Percentiles rank a stretch among this genome's conserved stretches.
These are phyloP conservation scores for Stephanodiscus triporus DNA, from an alignment of 108 stramenopile species.

Conservation along the genomic window DNA sequence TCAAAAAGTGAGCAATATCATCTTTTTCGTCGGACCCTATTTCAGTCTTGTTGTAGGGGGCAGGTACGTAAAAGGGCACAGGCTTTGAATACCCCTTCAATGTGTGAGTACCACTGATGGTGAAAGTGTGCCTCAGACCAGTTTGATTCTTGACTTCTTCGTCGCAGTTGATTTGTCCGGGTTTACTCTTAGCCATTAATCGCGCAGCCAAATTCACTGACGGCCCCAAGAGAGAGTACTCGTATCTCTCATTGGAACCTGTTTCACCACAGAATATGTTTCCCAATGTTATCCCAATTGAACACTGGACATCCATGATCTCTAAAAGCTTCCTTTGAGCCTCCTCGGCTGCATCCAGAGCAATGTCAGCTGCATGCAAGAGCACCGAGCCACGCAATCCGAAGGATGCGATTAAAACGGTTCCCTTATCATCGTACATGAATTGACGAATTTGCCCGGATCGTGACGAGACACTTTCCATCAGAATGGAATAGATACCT, in stretches of 20 bases:
- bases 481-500: slow-evolving; percentile 20
- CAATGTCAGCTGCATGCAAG: slow-evolving; percentile 26
- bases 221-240: slow-evolving; percentile 48
- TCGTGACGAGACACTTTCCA: slow-evolving; percentile 26
- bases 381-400: slow-evolving; percentile 26
- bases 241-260: slow-evolving; percentile 31
- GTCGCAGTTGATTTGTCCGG: slow-evolving; percentile 27
- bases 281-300: slow-evolving; percentile 49
- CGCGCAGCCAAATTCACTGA: slow-evolving; percentile 52
- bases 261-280: slow-evolving; percentile 51
- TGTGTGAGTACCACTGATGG: slow-evolving; percentile 13
- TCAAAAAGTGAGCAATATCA: slow-evolving; percentile 16
- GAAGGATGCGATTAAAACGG: slow-evolving; percentile 34
- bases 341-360: slow-evolving; percentile 26
- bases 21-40: not conserved
- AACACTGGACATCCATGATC: slow-evolving; percentile 26
- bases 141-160: slow-evolving; percentile 26
- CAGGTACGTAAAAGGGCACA: slow-evolving; percentile 22
- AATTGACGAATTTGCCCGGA: slow-evolving; percentile 59
- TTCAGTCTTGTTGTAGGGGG: slow-evolving; percentile 8
- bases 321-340: slow-evolving; percentile 25
- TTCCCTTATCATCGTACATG: slow-evolving; percentile 61
- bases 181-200: slow-evolving; percentile 44
- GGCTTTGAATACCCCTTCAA: slow-evolving; percentile 30
- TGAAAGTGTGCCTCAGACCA: slow-evolving; percentile 4